Conservation (phyloP, 306 rosid genomes). For the Castanopsis chinensis region DNA sequence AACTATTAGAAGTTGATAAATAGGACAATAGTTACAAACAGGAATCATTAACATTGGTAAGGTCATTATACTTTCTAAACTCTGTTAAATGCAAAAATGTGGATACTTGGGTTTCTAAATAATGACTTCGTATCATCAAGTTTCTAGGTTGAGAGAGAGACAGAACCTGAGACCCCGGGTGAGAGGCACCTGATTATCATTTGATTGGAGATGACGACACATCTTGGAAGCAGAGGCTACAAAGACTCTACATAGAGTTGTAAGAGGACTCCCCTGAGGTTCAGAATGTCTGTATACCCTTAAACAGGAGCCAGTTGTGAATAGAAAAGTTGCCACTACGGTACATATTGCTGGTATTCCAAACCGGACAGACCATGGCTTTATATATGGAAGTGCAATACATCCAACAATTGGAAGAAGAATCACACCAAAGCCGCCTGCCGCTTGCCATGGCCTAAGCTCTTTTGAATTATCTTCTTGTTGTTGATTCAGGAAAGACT, state of each 20-base stretch:
- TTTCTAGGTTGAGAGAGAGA: neutral
- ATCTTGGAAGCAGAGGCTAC: constrained; percentile 26
- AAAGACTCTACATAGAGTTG: constrained; percentile 22
- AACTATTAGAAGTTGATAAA: too few species aligned
- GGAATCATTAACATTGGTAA: too few species aligned
- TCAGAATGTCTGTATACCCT: neutral
- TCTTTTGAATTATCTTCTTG: neutral
- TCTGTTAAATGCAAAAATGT: too few species aligned
- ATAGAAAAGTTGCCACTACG: constrained; percentile 15
- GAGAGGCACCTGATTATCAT: neutral
- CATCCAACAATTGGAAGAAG: constrained; percentile 8
- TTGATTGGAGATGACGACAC: neutral
- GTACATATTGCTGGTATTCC: constrained; percentile 17
- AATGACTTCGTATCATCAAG: neutral
- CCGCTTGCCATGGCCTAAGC: neutral
- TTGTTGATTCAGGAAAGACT: neutral
- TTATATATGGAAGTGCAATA: constrained; percentile 11
- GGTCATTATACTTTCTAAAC: too few species aligned
- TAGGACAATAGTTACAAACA: too few species aligned
- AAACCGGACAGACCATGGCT: constrained; percentile 28
- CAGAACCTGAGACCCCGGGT: constrained; percentile 15
- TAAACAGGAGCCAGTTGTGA: constrained; percentile 15
- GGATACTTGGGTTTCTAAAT: too few species aligned
- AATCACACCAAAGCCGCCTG: neutral
- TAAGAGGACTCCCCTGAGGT: constrained; percentile 25